Conservation (phyloP, 768 basidiomycete species). For the Phaeolepiota aurea region DNA sequence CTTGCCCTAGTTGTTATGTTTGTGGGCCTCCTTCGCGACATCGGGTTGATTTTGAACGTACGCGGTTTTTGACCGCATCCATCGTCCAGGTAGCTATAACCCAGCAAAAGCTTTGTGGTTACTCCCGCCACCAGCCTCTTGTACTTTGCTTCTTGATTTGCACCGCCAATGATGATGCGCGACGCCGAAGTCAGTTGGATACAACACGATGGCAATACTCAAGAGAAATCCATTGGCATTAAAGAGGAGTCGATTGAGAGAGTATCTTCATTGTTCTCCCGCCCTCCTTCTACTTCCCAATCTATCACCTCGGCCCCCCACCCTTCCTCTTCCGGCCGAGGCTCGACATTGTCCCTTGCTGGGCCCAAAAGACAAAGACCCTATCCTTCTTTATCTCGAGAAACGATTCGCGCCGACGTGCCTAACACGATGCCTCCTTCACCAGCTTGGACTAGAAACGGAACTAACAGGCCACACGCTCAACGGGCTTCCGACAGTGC, state of each 20-base stretch:
- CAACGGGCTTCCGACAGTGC: not conserved
- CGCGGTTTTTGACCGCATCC: conserved; percentile 1
- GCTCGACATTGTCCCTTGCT: conserved; percentile 15
- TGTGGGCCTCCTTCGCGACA: conserved; percentile 13
- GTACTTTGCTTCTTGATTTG: conserved; percentile 18
- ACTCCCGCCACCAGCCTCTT: conserved; percentile 7
- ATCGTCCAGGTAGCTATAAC: conserved; percentile 16
- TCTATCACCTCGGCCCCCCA: conserved; percentile 12
- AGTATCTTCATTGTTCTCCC: conserved; percentile 25
- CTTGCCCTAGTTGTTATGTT: conserved; percentile 12
- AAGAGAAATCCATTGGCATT: conserved; percentile 32
- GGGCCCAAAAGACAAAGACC: conserved; percentile 28
- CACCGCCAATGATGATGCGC: conserved; percentile 38
- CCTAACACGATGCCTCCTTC: too few relatives aligned
- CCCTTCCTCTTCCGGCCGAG: conserved; percentile 19
- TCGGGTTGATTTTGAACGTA: conserved; percentile 7
- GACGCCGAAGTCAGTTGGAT: conserved; percentile 26
- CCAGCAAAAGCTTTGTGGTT: conserved; percentile 12
- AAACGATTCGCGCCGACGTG: too few relatives aligned
- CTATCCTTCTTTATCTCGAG: conserved; percentile 23
- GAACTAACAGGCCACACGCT: not conserved
- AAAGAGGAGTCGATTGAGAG: conserved; percentile 36
- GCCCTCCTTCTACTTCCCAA: conserved; percentile 22
- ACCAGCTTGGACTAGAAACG: not conserved
- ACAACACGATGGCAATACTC: conserved; percentile 13